Evolutionary conservation across 495 filamentous ascomycete species (phyloP).

Genomic region (Glonium stellatum): DNA sequence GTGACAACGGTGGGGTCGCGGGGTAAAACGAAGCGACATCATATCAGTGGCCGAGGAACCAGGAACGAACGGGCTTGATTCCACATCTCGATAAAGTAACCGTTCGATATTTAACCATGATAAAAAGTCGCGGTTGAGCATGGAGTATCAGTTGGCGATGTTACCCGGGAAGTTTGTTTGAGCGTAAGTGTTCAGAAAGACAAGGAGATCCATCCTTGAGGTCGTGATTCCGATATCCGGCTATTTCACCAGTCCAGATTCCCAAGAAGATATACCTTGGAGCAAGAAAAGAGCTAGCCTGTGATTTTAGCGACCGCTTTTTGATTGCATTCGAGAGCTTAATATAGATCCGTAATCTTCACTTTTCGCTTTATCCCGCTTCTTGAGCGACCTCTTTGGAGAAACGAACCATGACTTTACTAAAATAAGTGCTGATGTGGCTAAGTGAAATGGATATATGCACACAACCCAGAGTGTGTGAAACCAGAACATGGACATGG

Average conservation of each 20-base stretch:
- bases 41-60: background rate
- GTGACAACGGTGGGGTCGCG: background rate
- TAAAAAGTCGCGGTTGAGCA: too few relatives aligned
- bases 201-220: too few relatives aligned
- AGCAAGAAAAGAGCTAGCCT: background rate
- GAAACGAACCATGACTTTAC: constrained; percentile 18
- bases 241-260: too few relatives aligned
- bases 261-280: too few relatives aligned
- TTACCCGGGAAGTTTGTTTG: too few relatives aligned
- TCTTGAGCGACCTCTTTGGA: constrained; percentile 7
- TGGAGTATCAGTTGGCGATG: too few relatives aligned
- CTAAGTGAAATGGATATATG: constrained; percentile 17
- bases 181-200: too few relatives aligned
- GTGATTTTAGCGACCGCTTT: constrained; percentile 11
- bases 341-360: constrained; percentile 10
- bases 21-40: background rate
- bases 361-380: constrained; percentile 9
- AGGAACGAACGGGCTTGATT: background rate
- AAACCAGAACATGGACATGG: constrained; percentile 7
- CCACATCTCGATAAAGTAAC: background rate
- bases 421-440: background rate
- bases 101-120: background rate
- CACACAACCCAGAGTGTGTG: constrained; percentile 15
- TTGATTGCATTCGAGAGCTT: constrained; percentile 21
- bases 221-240: too few relatives aligned